Percentiles rank a stretch among this genome's conserved stretches.
These are phyloP conservation scores for Cladosporium velox DNA, from an alignment of 2,329 filamentous ascomycete genomes.

Conservation along the genomic window DNA sequence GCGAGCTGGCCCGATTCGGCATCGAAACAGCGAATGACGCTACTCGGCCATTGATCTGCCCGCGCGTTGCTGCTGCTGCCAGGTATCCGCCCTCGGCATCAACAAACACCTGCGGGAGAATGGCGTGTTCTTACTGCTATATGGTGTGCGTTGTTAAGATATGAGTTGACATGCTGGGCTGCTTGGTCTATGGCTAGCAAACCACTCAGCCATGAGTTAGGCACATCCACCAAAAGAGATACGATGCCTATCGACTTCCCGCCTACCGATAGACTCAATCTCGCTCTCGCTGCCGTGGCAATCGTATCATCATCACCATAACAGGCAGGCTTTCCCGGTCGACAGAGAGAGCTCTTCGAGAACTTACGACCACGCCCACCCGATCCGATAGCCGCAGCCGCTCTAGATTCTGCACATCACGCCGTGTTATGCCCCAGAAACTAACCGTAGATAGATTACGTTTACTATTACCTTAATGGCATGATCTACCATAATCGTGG, in stretches of 20 bases:
- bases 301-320: slow-evolving; percentile 8
- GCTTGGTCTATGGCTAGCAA: background rate
- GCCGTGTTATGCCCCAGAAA: background rate
- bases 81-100: background rate
- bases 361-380: background rate
- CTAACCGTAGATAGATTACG: background rate
- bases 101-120: background rate
- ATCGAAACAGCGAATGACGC: background rate
- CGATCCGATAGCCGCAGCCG: slow-evolving; percentile 2
- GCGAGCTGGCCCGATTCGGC: background rate
- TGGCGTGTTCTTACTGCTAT: background rate
- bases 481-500: background rate
- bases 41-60: background rate
- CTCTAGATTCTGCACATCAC: background rate
- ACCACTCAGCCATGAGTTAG: background rate
- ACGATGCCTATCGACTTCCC: background rate
- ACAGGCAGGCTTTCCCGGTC: slow-evolving; percentile 1
- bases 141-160: background rate
- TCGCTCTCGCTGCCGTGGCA: slow-evolving; percentile 1
- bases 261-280: background rate
- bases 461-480: background rate
- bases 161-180: background rate
- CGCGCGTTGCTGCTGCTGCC: background rate
- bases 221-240: background rate
- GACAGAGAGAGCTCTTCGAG: background rate